A percentile compares a stretch with the other conserved stretches of the same genome.
Evolutionary conservation across 1,139 yeast species (phyloP).

Genomic region (Taphrina betulina): DNA sequence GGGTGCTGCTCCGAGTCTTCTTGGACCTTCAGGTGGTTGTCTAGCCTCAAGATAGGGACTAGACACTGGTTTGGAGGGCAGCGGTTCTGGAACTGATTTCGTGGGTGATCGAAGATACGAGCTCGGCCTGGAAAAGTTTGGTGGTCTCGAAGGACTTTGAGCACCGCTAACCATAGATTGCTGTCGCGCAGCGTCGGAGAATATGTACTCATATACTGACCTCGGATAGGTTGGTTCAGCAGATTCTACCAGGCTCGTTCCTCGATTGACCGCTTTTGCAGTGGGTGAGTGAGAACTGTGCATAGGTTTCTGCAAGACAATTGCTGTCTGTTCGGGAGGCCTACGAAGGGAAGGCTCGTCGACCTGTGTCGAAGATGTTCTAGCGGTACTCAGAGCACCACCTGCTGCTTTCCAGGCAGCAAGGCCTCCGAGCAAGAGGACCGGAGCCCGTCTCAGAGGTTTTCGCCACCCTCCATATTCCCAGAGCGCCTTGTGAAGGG

Average conservation of each 20-base stretch:
- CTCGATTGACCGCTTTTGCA: conserved; percentile 8
- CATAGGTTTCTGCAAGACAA: not conserved
- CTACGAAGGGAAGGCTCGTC: not conserved
- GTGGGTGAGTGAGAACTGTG: not conserved
- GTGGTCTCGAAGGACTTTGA: not conserved
- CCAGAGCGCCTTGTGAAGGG: conserved; percentile 45
- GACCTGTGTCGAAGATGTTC: not conserved
- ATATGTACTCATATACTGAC: conserved; percentile 29
- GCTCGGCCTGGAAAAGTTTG: not conserved
- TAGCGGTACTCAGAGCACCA: conserved; percentile 1
- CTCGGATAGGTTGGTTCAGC: conserved; percentile 10
- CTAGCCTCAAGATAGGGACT: conserved; percentile 11
- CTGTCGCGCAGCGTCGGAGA: conserved; percentile 2
- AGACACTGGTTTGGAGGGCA: not conserved
- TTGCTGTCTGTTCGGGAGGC: not conserved
- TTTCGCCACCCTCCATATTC: conserved; percentile 46
- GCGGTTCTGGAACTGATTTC: not conserved
- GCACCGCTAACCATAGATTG: conserved; percentile 11
- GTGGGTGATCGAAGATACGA: not conserved
- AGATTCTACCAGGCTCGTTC: conserved; percentile 17
- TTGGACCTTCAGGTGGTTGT: conserved; percentile 12
- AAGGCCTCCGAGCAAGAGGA: conserved; percentile 58
- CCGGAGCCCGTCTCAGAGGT: conserved; percentile 55
- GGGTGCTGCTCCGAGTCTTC: conserved; percentile 17
- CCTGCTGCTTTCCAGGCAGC: conserved; percentile 48